Evolutionary conservation across 2,329 filamentous ascomycete genomes (phyloP).

Genomic region (Fusarium acutatum): DNA sequence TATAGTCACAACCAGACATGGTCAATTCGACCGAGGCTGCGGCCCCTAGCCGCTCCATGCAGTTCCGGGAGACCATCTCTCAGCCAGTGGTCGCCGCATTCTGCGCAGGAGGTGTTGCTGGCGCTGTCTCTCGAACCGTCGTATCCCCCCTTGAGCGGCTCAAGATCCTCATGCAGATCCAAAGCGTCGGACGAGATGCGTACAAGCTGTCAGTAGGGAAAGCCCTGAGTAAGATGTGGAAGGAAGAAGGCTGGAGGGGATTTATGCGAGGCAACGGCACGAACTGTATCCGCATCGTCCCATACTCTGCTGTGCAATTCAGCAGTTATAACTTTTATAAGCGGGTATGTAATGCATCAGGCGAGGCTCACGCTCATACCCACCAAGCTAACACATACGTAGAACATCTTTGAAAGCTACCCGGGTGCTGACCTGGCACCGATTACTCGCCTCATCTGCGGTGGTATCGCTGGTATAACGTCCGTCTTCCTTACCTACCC

Average conservation of each 20-base stretch:
- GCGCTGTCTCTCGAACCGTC: conserved; percentile 96
- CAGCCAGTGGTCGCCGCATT: conserved; percentile 92
- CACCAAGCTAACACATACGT: conserved; percentile 2
- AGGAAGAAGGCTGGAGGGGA: conserved; percentile 93
- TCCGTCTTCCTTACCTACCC: conserved; percentile 96
- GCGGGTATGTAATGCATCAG: conserved; percentile 64
- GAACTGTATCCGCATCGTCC: conserved; percentile 97
- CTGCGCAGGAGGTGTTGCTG: conserved; percentile 90
- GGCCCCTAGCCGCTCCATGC: conserved; percentile 39
- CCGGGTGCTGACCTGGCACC: conserved; percentile 79
- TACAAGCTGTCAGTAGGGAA: conserved; percentile 93
- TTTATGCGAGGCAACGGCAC: conserved; percentile 99
- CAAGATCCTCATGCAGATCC: conserved; percentile 97
- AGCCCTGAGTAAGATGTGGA: conserved; percentile 94
- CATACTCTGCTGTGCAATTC: conserved; percentile 98
- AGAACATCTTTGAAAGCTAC: conserved; percentile 78
- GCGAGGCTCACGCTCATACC: no score
- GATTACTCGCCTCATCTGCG: conserved; percentile 82
- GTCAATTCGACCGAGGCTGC: conserved; percentile 38
- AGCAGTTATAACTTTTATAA: conserved; percentile 99
- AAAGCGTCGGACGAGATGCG: conserved; percentile 87
- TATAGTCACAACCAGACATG: conserved; percentile 42
- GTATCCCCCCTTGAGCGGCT: conserved; percentile 95
- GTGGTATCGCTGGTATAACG: conserved; percentile 91
- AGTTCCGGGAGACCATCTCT: conserved; percentile 65